Percentiles rank a stretch among this genome's conserved stretches.
These are phyloP conservation scores for Ceriops decandra DNA, from an alignment of 345 rosid species.

Conservation along the genomic window DNA sequence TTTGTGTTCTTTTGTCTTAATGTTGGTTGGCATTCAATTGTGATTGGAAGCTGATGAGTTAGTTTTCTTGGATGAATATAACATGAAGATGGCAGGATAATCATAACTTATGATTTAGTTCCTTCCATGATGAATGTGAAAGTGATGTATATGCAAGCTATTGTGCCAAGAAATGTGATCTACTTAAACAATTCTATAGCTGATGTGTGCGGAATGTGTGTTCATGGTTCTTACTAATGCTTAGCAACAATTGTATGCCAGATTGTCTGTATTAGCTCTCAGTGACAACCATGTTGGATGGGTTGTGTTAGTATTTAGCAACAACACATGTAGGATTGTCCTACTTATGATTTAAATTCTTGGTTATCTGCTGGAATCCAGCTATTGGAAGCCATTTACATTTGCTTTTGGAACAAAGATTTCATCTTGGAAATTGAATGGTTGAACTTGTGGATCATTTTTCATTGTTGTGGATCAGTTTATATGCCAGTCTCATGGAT, in stretches of 20 bases:
- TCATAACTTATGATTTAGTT: constrained; percentile 6
- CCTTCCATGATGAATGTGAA: not conserved
- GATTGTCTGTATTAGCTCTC: no score
- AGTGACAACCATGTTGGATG: no score
- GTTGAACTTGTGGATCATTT: not conserved
- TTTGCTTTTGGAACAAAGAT: not conserved
- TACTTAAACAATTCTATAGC: not conserved
- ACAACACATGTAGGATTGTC: no score
- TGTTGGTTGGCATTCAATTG: not conserved
- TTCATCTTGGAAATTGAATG: not conserved
- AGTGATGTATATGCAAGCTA: not conserved
- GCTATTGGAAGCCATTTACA: not conserved
- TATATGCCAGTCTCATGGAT: not conserved
- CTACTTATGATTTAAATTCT: no score
- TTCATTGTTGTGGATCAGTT: not conserved
- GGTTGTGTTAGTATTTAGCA: no score
- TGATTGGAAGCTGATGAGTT: not conserved
- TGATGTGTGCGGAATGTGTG: not conserved
- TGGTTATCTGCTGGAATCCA: not conserved
- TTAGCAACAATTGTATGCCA: not conserved
- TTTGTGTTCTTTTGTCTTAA: not conserved
- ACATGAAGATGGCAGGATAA: constrained; percentile 1
- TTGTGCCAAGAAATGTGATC: not conserved
- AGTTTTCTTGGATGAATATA: not conserved
- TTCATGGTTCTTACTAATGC: not conserved